Percentiles rank a stretch among this genome's conserved stretches.
Evolutionary conservation across 169 alveolate genomes (phyloP).

Genomic region (Plasmodium knowlesi): DNA sequence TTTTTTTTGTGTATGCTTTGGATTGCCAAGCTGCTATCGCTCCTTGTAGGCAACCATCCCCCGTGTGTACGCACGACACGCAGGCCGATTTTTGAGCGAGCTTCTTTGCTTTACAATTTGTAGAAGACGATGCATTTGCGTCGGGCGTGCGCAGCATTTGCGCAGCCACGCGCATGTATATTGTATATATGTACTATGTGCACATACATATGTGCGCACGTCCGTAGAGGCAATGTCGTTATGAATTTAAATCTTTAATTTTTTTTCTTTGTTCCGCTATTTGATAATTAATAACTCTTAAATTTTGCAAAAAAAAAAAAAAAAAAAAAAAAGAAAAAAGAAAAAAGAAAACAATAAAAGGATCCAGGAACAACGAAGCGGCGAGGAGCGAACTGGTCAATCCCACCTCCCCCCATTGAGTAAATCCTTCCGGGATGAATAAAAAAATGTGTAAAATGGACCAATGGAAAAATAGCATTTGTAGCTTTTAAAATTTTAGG

Average conservation of each 20-base stretch:
- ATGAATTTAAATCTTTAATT: background rate
- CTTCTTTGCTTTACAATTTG: slow-evolving; percentile 12
- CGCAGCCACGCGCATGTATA: background rate
- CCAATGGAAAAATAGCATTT: background rate
- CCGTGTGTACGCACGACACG: background rate
- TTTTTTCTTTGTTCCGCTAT: slow-evolving; percentile 29
- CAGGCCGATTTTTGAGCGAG: too few relatives aligned
- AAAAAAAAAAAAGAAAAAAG: slow-evolving; percentile 16
- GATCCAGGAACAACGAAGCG: background rate
- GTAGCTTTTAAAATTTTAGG: background rate
- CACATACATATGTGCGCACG: background rate
- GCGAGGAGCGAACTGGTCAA: background rate
- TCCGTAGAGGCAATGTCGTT: background rate
- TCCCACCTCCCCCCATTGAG: background rate
- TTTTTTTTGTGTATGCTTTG: slow-evolving; percentile 16
- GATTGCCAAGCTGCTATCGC: background rate
- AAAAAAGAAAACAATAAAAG: slow-evolving; percentile 4
- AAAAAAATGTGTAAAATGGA: background rate
- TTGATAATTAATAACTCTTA: slow-evolving; percentile 57
- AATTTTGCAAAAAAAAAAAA: slow-evolving; percentile 5
- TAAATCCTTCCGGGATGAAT: background rate
- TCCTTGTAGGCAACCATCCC: background rate
- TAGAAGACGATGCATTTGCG: background rate
- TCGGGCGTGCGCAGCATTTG: too few relatives aligned
- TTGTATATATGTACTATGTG: background rate